Base-by-base conservation (phyloP, 805 yeast genomes). In the Suhomyces canberraensis region DNA sequence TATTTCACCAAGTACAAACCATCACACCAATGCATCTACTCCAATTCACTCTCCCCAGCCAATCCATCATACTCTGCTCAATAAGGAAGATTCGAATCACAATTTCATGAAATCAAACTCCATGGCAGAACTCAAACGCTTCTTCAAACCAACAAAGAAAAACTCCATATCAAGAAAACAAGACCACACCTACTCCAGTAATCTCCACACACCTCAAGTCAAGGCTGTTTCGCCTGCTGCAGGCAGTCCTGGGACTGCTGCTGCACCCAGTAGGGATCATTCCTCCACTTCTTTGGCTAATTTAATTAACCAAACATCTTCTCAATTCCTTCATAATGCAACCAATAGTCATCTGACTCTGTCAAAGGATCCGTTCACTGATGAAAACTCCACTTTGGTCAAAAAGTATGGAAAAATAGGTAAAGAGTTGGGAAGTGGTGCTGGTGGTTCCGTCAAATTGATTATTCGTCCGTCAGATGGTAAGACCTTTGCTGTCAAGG, bases 381-480 rank as follows among this genome's bases (percentile, higher is more conserved):
- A 66, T 45, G 64, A 58, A 44, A 57, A 53, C 38, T 47, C 54
- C 21, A 54, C 52, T 17, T 39, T 55, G 35, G 59, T 53, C n/a
- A 63, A 61, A 41, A 80, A 84, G 50, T 85, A 84, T 54, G 87
- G 91, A 38, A 81, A 77, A 46, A 58, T 82, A 43, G 90, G 91
- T 33, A 81, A 82, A 54, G 73, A 81, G 40, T 59, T 85, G 31
- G 95, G 95, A 13, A 79, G 88, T 1, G 95, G 95, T 39, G 95
- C 93, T 9, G 95, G 95, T 33, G 95, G 95, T 5, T 77, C 89
- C 1, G 95, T 85, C n/a, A 71, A 84, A 47, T 64, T 84, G 30
- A 71, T 85, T 16, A 74, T 73, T 7, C 74, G 91, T 50, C 81
- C 84, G 29, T 63, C 77, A 26, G 91, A 84, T 58, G 76, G 78